A percentile compares a stretch with the other conserved stretches of the same genome.
phyloP scores from a whole-genome alignment of 2,329 filamentous ascomycete species.

The Calonectria ilicicola region DNA sequence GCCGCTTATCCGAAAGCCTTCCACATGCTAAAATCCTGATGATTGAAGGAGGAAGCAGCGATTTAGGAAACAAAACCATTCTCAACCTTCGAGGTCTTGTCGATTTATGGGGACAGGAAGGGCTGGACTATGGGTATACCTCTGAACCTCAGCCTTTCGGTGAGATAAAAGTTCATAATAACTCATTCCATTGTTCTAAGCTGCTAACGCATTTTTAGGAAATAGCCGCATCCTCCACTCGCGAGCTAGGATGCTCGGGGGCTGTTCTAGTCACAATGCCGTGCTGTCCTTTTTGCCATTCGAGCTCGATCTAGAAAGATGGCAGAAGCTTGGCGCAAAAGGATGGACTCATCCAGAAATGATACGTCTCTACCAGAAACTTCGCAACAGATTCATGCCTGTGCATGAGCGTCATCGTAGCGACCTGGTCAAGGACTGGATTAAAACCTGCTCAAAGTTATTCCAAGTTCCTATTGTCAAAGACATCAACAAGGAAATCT shows the following conservation, averaged over 20 bases:
- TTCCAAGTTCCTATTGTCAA: neutral
- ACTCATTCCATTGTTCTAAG: too few relatives aligned
- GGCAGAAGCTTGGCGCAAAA: slow-evolving; percentile 79
- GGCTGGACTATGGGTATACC: slow-evolving; percentile 86
- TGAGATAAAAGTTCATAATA: slow-evolving; percentile 18
- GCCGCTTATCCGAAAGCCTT: neutral
- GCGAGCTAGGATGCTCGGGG: slow-evolving; percentile 85
- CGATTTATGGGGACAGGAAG: slow-evolving; percentile 75
- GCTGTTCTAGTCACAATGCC: slow-evolving; percentile 88
- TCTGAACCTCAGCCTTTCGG: slow-evolving; percentile 74
- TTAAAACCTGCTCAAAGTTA: neutral
- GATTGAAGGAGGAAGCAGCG: slow-evolving; percentile 84
- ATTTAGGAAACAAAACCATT: slow-evolving; percentile 71
- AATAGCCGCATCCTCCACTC: slow-evolving; percentile 88
- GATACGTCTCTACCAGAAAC: slow-evolving; percentile 47
- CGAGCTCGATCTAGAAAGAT: slow-evolving; percentile 56
- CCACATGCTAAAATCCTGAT: slow-evolving; percentile 68
- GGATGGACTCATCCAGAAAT: slow-evolving; percentile 85
- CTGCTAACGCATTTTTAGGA: slow-evolving; percentile 54
- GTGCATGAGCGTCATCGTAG: neutral
- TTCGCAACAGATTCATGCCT: neutral
- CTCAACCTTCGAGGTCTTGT: neutral
- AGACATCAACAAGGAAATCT: neutral
- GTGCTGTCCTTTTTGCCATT: slow-evolving; percentile 71
- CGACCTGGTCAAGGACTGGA: neutral